Evolutionary conservation across 2,329 filamentous ascomycete genomes (phyloP).

Genomic region (Annulohypoxylon truncatum): DNA sequence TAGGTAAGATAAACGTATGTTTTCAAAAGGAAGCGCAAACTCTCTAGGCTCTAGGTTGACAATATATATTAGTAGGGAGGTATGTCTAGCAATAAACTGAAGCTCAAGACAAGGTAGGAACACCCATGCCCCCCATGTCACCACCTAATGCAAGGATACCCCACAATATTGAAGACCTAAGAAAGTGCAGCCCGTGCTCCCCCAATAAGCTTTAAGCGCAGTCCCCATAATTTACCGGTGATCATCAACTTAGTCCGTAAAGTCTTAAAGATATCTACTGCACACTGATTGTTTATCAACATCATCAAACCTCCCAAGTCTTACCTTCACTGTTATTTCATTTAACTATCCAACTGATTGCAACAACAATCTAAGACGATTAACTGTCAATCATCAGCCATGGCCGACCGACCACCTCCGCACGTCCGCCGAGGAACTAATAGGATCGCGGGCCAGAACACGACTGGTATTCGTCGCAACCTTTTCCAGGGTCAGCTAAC

Average conservation of each 20-base stretch:
- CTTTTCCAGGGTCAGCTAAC: constrained; percentile 71
- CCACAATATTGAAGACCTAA: constrained; percentile 16
- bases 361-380: neutral
- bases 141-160: constrained; percentile 17
- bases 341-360: neutral
- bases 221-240: neutral
- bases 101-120: constrained; percentile 14
- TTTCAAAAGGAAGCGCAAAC: neutral
- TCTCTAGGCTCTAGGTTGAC: neutral
- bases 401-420: constrained; percentile 48
- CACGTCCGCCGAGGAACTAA: constrained; percentile 40
- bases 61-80: too few relatives aligned
- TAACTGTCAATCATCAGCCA: constrained; percentile 5
- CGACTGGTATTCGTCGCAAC: constrained; percentile 61
- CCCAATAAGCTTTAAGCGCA: too few relatives aligned
- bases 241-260: neutral
- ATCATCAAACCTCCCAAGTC: neutral
- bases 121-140: constrained; percentile 9
- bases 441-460: constrained; percentile 45
- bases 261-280: neutral
- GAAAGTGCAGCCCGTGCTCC: neutral
- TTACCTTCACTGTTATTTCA: neutral
- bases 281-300: neutral
- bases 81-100: neutral
- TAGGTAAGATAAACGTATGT: neutral